phyloP scores from a whole-genome alignment of 2,329 filamentous ascomycete genomes.

The Davidsoniella neocaledoniae region DNA sequence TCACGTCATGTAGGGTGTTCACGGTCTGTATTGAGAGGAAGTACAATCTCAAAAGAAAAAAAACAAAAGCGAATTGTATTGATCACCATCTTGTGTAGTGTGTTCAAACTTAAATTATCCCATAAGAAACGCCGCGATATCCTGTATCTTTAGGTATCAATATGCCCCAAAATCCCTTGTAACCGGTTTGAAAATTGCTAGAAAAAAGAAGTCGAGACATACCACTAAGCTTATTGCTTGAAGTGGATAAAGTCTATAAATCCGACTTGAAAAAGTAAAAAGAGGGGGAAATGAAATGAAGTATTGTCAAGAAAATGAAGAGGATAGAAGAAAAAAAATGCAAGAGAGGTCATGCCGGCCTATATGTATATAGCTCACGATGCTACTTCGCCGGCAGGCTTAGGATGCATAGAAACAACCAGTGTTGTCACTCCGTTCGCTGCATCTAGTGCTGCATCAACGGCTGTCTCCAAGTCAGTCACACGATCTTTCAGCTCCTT shows the following conservation, averaged over 20 bases:
- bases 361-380: not conserved
- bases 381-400: not conserved
- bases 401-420: conserved; percentile 5
- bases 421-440: conserved; percentile 35
- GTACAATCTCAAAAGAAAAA: no score
- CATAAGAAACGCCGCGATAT: no score
- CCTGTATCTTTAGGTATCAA: no score
- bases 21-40: no score
- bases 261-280: no score
- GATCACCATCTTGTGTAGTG: no score
- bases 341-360: not conserved
- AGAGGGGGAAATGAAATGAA: not conserved
- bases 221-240: not conserved
- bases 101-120: no score
- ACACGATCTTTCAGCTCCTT: conserved; percentile 42
- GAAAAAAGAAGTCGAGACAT: not conserved
- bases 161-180: no score
- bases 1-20: no score
- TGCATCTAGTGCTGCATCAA: conserved; percentile 43
- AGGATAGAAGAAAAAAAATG: not conserved
- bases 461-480: conserved; percentile 38
- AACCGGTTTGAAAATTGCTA: not conserved
- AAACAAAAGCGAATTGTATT: no score
- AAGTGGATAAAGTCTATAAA: no score
- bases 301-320: not conserved